Evolutionary conservation across 78 protist genomes (phyloP), one percentile per base, ranked within the genome.

Genomic region (Dictyostelium brefeldianum): DNA sequence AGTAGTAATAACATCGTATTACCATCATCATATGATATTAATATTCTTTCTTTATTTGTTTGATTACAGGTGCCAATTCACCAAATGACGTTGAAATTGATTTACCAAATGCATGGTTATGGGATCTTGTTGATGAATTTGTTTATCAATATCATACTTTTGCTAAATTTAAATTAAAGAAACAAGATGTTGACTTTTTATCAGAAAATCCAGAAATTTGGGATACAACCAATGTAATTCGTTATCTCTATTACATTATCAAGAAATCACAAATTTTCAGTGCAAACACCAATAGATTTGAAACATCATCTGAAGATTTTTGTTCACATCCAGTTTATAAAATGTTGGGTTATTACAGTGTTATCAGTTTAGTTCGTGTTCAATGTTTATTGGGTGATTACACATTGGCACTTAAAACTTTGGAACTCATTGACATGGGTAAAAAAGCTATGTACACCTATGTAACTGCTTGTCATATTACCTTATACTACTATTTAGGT

Each of bases 111-210:
- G 95, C 91, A 67, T 98, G 99, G 99, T 80, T 98, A 27, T 98
- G 99, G 99, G 98, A 97, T 89, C 97, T 98, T 54, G 83, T 97
- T 43, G 98, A 98, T 84, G 99, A 98, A 95, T 97, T 96, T 67
- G 89, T 98, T 79, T 98, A 97, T 94, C 99, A 98, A 92, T 96
- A 94, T 91, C 98, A 94, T 54, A 36, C 95, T 29, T 98, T 94
- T 90, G 94, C 96, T 84, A 91, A 95, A 73, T 15, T 90, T 29
- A 90, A 94, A 50, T 89, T 91, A 59, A 83, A 85, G 84, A 89
- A 94, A 71, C 53, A 70, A 15, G 93, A 73, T 22, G 90, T 90
- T 48, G 96, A 96, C 81, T 31, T 89, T 65, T 36, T 57, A 29
- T 46, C 75, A 25, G 87, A 89, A 53, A 89, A 79, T n/a, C 75